Base-by-base conservation (phyloP, 2,329 filamentous ascomycete species). In the Acephala macrosclerotiorum region DNA sequence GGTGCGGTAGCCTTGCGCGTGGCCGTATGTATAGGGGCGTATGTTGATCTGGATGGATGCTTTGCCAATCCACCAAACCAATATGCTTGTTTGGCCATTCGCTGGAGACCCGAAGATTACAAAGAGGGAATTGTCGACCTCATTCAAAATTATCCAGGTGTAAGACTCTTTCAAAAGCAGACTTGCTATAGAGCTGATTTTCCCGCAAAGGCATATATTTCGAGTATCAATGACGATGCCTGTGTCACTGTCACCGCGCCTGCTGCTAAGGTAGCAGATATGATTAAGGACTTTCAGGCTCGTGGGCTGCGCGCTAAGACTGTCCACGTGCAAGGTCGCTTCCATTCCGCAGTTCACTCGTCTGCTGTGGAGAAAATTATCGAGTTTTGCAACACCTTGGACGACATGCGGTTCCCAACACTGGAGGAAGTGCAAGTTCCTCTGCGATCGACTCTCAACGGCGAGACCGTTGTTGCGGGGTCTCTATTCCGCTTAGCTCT, bases 11-110 rank as follows among this genome's bases (percentile, higher is more conserved):
- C 64, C 16, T 45, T 72, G 6, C 60, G 66, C 2, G 53, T 72
- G 25, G 70, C 70, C 25, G 29, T 71, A 20, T 68, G 66, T 26
- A 53, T 70, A 57, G 70, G 70, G 0, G 69, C 68, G 9, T 70
- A 68, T 26, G 64, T 72, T 35, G 70, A 72, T 60, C 68, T 66
- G 45, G 66, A 70, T 56, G 47, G 51, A 14, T 36, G 33, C 3
- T 57, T 26, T 47, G 47, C 29, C 20, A 25, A 60, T 8, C 61
- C 59, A 8, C 55, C 60, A 29, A 59, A 47, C 14, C 36, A 61
- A 29, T 55, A 58, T 9, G 53, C 22, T 18, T 58, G 62, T 47
- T 56, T 71, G 18, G 63, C 67, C 4, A 29, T 71, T 12, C 57
- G 67, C 35, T 70, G 64, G 69, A 66, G 45, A 42, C 14, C 29